Conservation (phyloP, 768 basidiomycete species). For the Coprinopsis marcescibilis region DNA sequence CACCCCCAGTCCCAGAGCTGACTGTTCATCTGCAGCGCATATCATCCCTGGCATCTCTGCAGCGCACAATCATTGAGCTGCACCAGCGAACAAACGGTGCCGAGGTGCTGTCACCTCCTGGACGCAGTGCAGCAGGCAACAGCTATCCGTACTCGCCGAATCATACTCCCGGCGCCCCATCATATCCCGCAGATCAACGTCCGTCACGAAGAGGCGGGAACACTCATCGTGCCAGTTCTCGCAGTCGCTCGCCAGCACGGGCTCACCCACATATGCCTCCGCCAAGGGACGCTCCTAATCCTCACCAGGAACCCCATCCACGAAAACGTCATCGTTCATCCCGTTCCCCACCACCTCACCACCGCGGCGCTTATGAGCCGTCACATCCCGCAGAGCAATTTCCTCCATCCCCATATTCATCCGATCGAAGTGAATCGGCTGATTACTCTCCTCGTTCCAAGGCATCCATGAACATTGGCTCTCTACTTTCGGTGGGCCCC, state of each 20-base stretch:
- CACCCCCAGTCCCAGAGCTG: slow-evolving; percentile 4
- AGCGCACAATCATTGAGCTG: slow-evolving; percentile 65
- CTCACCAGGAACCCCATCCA: slow-evolving; percentile 36
- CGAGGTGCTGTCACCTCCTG: slow-evolving; percentile 16
- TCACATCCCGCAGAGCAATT: slow-evolving; percentile 40
- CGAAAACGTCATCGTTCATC: slow-evolving; percentile 64
- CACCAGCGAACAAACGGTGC: slow-evolving; percentile 30
- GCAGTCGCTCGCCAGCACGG: slow-evolving; percentile 37
- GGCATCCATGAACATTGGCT: slow-evolving; percentile 77
- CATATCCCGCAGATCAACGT: slow-evolving; percentile 25
- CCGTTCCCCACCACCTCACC: slow-evolving; percentile 42
- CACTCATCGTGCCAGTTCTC: slow-evolving; percentile 27
- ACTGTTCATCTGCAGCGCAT: slow-evolving; percentile 45
- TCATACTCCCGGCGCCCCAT: slow-evolving; percentile 22
- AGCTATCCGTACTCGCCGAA: slow-evolving; percentile 37
- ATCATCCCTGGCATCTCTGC: slow-evolving; percentile 64
- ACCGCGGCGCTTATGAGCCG: slow-evolving; percentile 35
- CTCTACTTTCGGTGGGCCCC: slow-evolving; percentile 47
- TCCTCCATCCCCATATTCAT: slow-evolving; percentile 72
- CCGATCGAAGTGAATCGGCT: slow-evolving; percentile 57
- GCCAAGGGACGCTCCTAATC: slow-evolving; percentile 27
- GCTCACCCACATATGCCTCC: slow-evolving; percentile 26
- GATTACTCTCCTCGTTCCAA: slow-evolving; percentile 68
- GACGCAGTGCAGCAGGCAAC: slow-evolving; percentile 21
- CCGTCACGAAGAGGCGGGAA: slow-evolving; percentile 25